Evolutionary conservation across 73 alveolate genomes (phyloP).

Genomic region (Paramecium biaurelia): DNA sequence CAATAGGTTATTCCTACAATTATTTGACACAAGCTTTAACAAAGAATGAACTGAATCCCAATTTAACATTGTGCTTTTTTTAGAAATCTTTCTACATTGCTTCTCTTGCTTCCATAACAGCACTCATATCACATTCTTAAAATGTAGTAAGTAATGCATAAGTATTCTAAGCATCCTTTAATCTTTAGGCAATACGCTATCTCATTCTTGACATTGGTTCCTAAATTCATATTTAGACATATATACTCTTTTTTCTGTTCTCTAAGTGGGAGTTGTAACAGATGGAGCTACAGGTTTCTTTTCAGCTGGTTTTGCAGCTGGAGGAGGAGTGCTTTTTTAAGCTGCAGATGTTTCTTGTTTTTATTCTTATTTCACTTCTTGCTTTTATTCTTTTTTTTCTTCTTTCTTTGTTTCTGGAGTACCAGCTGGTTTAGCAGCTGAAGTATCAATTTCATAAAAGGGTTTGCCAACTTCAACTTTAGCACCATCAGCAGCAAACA

Average conservation of each 20-base stretch:
- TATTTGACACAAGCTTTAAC: conserved; percentile 78
- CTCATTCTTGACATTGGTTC: conserved; percentile 89
- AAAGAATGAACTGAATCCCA: conserved; percentile 90
- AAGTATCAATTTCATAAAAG: conserved; percentile 65
- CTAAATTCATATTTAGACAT: background rate
- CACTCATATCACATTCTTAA: conserved; percentile 87
- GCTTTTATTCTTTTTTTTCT: conserved; percentile 38
- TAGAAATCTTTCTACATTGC: conserved; percentile 77
- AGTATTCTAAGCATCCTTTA: conserved; percentile 89
- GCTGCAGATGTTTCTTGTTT: conserved; percentile 30
- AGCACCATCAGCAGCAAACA: conserved; percentile 61
- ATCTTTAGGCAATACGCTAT: conserved; percentile 80
- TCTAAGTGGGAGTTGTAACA: conserved; percentile 25
- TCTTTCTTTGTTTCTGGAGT: conserved; percentile 9
- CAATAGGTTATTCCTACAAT: conserved; percentile 78
- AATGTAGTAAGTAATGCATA: conserved; percentile 87
- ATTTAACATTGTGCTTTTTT: conserved; percentile 88
- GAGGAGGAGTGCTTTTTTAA: conserved; percentile 4
- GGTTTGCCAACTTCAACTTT: conserved; percentile 68
- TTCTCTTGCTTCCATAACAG: conserved; percentile 85
- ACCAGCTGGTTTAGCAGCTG: conserved; percentile 63
- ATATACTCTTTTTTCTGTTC: conserved; percentile 79
- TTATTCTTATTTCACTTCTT: conserved; percentile 32
- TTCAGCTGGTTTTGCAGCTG: conserved; percentile 64
- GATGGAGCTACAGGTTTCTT: conserved; percentile 44